Conservation (phyloP, 108 stramenopile species). For the Ochromonas danica region DNA sequence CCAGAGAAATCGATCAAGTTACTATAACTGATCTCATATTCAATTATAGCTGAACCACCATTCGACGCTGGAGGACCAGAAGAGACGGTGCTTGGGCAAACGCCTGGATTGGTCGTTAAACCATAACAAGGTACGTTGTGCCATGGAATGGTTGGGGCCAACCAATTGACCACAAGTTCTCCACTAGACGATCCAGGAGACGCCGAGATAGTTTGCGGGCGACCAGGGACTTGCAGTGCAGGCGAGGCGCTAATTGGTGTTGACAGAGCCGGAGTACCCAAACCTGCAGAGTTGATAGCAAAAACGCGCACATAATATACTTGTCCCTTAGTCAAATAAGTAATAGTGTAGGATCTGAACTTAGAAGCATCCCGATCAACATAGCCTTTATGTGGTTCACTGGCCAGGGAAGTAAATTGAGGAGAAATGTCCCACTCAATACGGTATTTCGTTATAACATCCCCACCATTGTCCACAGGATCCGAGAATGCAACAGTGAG, state of each 20-base stretch:
- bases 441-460: constrained; percentile 62
- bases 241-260: constrained; percentile 56
- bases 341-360: constrained; percentile 57
- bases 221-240: constrained; percentile 66
- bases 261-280: constrained; percentile 44
- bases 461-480: constrained; percentile 69
- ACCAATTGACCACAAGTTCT: constrained; percentile 61
- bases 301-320: constrained; percentile 64
- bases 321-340: constrained; percentile 52
- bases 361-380: constrained; percentile 56
- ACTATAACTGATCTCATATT: constrained; percentile 70
- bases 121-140: constrained; percentile 71
- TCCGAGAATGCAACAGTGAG: constrained; percentile 65
- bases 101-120: constrained; percentile 39
- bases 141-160: constrained; percentile 64
- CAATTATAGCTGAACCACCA: constrained; percentile 66
- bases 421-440: constrained; percentile 76
- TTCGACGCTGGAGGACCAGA: constrained; percentile 60
- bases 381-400: constrained; percentile 66
- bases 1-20: constrained; percentile 58
- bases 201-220: constrained; percentile 50
- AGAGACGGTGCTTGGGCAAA: constrained; percentile 69
- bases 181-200: constrained; percentile 42
- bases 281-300: constrained; percentile 66
- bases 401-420: constrained; percentile 56